phyloP scores from a whole-genome alignment of 1,139 yeast genomes.

The Yamadazyma atmosphaerica region DNA sequence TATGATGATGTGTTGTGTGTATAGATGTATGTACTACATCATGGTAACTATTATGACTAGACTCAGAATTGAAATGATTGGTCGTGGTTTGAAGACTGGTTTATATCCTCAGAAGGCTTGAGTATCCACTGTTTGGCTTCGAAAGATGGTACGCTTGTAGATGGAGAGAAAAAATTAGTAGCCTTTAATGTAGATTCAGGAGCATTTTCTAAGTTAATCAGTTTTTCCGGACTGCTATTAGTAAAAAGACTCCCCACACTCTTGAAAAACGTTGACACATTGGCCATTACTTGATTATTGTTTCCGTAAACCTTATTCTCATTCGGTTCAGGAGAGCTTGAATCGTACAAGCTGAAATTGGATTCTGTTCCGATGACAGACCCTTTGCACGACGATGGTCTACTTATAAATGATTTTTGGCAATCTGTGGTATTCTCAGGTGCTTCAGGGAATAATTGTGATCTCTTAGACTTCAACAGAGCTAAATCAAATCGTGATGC shows the following conservation, averaged over 20 bases:
- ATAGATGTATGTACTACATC: too few species aligned
- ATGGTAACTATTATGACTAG: too few species aligned
- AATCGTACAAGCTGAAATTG: neutral
- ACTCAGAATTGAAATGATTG: neutral
- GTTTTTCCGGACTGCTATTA: slow-evolving; percentile 1
- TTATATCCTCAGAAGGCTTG: neutral
- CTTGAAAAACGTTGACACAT: slow-evolving; percentile 10
- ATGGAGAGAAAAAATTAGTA: neutral
- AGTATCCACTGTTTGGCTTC: neutral
- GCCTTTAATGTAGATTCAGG: neutral
- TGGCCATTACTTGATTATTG: slow-evolving; percentile 4
- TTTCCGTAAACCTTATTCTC: neutral
- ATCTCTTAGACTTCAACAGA: slow-evolving; percentile 9
- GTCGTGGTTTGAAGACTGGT: neutral
- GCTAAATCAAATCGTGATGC: slow-evolving; percentile 14
- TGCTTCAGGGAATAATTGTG: slow-evolving; percentile 1
- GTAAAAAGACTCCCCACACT: slow-evolving; percentile 12
- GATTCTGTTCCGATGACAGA: neutral
- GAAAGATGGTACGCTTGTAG: neutral
- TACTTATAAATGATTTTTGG: neutral
- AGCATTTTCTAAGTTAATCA: neutral
- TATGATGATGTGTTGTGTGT: neutral
- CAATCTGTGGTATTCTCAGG: neutral
- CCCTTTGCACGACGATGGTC: neutral
- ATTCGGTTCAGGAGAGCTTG: neutral